Evolutionary conservation across 2,329 filamentous ascomycete genomes (phyloP), one percentile per base, ranked within the genome.

Genomic region (Trichoderma breve): DNA sequence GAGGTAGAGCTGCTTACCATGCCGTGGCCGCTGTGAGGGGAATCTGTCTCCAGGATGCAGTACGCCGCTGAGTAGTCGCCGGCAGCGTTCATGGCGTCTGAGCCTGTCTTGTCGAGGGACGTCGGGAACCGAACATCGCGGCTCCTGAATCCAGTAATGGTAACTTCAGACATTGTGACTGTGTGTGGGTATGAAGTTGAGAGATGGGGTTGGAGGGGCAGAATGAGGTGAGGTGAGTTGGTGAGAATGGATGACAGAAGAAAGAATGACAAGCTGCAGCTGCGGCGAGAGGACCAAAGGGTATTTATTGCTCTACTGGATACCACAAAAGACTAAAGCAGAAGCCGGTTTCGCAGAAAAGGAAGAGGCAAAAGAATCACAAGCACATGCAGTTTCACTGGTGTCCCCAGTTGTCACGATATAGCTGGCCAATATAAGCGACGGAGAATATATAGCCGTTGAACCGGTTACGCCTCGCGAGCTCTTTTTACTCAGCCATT

Each of bases 81-180:
- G 3, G 94, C 94, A 3, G 93, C 92, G 80, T 98, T 97, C 95
- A 97, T 98, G 78, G 94, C 95, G 88, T 98, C 95, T 9, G 93
- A 97, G 78, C 94, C 94, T n/a, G 94, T 97, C 85, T 95, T 96
- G 83, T 97, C 94, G 73, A 98, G 90, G 53, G 94, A 97, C n/a
- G 94, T 98, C 81, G 92, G 92, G 80, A 94, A 94, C 76, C 92
- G 89, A 80, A 94, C 91, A 84, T 94, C 92, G 79, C 90, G 87
- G 72, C 91, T 92, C 75, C 84, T 85, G 85, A 90, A 93, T 74
- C 90, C 88, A 70, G 90, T 93, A 79, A 94, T 93, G 72, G 89
- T 93, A 77, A 93, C 86, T 76, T 91, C 88, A 14, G 63, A 32
- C 70, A 72, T 71, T 64, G 82, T 39, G 53, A 12, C 26, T 47